Base-by-base conservation (phyloP, 202 grass and related monocot genomes). In the Setaria viridis region DNA sequence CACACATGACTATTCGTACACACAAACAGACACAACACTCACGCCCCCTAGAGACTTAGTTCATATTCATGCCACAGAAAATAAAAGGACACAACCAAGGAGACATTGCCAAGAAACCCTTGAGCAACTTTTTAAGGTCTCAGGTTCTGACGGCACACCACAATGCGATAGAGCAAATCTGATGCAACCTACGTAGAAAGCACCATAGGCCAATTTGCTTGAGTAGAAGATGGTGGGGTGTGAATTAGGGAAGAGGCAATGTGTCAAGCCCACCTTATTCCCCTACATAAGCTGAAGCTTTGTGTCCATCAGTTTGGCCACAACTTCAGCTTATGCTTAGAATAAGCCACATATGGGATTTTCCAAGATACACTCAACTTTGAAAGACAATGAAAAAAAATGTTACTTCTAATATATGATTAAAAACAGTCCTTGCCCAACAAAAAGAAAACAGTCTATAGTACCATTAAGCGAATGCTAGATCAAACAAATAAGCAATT, bases 281-380 rank as follows among this genome's bases (percentile, higher is more conserved):
- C 29, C 29, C 42, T 64, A 34, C 30, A 79, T 79, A 64, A 49
- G 59, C 37, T 33, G 0, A 62, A 77, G 11, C 55, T 77, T 43
- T 46, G 35, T 30, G 37, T 41, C 39, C 20, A 37, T 29, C 37
- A 77, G 35, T 77, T 67, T 80, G 32, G 19, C 1, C 5, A 47
- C 5, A 66, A 80, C 45, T 80, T 80, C 49, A 39, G 78, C 19
- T 67, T 80, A 67, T 39, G 7, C 45, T 80, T 29, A 51, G 62
- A 20, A 60, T 77, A 62, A 60, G 13, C n/a, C 19, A 54, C 42
- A 3, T 29, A 81, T 55, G 8, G 67, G 6, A 65, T 35, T 30
- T 6, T 12, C 42, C 45, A 6, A 79, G 33, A 33, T 42, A 69
- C 12, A 35, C 39, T 42, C 46, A 68, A 29, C 42, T 41, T 55